Conservation (phyloP, 2,329 filamentous ascomycete genomes). For the Penicillium sp. region DNA sequence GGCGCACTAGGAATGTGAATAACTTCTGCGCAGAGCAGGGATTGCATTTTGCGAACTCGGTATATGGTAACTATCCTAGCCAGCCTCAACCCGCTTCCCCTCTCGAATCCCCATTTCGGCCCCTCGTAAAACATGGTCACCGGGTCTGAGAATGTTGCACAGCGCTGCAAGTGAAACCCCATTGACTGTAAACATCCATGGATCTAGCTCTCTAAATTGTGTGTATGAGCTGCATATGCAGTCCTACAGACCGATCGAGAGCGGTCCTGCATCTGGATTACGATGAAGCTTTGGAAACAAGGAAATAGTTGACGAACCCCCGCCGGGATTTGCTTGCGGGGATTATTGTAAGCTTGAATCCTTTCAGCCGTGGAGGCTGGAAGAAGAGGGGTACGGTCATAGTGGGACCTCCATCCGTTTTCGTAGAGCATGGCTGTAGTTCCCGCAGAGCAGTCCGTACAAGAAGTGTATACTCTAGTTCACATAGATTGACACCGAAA, state of each 20-base stretch:
- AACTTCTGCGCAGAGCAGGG: background rate
- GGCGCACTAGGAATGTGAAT: background rate
- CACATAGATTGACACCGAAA: background rate
- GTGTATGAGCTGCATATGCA: background rate
- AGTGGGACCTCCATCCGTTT: background rate
- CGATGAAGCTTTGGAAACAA: background rate
- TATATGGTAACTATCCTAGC: conserved; percentile 1
- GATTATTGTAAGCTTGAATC: background rate
- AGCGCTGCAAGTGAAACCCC: background rate
- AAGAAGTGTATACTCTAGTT: background rate
- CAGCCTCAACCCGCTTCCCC: background rate
- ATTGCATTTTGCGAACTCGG: background rate
- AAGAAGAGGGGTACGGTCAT: background rate
- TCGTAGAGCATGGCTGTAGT: background rate
- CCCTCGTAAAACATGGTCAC: background rate
- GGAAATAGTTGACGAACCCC: background rate
- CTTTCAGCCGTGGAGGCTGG: conserved; percentile 5
- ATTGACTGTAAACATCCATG: background rate
- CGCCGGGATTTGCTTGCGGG: background rate
- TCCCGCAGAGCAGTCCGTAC: background rate
- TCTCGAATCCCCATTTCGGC: background rate
- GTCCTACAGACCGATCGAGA: background rate
- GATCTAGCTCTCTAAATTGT: background rate
- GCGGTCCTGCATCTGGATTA: background rate
- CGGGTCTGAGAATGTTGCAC: conserved; percentile 1